Evolutionary conservation across 2,329 filamentous ascomycete species (phyloP).

Genomic region (Atkinsonella texensis): DNA sequence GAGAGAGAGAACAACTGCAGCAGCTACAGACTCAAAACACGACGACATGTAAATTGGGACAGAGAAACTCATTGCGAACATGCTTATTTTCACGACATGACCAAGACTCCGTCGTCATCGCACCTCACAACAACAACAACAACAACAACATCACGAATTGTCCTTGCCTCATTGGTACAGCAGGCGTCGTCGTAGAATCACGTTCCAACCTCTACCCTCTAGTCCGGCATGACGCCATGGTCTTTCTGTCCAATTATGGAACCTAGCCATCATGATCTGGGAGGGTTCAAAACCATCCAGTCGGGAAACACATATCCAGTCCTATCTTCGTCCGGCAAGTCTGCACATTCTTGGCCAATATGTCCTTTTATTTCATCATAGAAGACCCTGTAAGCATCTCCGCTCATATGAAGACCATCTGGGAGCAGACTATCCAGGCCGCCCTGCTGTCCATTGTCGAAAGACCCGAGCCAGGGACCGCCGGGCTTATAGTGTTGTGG

Average conservation of each 20-base stretch:
- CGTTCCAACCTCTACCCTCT: background rate
- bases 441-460: conserved; percentile 36
- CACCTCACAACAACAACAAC: no score
- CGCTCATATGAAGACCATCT: conserved; percentile 46
- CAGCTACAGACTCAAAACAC: no score
- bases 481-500: conserved; percentile 42
- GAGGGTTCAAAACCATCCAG: conserved; percentile 26
- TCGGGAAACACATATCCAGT: conserved; percentile 34
- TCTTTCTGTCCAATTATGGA: background rate
- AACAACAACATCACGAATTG: no score
- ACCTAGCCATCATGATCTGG: background rate
- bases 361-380: conserved; percentile 36
- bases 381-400: conserved; percentile 40
- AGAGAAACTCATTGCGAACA: no score
- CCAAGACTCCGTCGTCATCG: no score
- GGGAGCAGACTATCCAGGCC: conserved; percentile 40
- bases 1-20: no score
- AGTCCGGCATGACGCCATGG: background rate
- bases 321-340: conserved; percentile 22
- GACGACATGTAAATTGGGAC: no score
- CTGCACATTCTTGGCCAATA: conserved; percentile 32
- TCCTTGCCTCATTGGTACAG: no score
- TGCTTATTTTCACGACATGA: no score
- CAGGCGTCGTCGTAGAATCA: no score
- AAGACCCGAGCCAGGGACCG: conserved; percentile 36